Evolutionary conservation across 495 filamentous ascomycete genomes (phyloP).

Genomic region (Trichoderma orchidacearum): DNA sequence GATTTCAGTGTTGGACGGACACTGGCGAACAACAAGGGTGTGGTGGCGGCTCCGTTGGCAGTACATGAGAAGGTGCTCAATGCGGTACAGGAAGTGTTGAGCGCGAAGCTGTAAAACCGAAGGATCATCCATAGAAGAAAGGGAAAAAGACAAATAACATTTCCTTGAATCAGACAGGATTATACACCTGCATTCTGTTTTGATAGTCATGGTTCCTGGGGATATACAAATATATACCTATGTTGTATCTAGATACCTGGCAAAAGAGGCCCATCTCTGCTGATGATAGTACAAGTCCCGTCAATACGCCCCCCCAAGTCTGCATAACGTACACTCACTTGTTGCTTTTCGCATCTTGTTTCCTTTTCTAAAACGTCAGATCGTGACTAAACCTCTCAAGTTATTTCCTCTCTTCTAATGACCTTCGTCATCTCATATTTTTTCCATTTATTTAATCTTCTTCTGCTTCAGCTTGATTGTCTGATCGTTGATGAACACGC

Average conservation of each 20-base stretch:
- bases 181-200: neutral
- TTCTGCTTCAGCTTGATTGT: conserved; percentile 95
- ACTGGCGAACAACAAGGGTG: conserved; percentile 76
- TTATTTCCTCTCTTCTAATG: neutral
- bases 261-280: neutral
- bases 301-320: neutral
- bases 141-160: neutral
- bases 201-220: neutral
- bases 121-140: conserved; percentile 4
- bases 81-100: conserved; percentile 69
- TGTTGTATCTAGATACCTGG: conserved; percentile 5
- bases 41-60: conserved; percentile 70
- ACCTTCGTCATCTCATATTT: neutral
- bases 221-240: conserved; percentile 15
- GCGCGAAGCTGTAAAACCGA: conserved; percentile 12
- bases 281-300: neutral
- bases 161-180: too few species aligned
- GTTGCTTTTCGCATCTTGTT: neutral
- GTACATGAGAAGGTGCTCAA: conserved; percentile 65
- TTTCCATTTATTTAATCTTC: conserved; percentile 93
- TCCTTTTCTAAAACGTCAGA: neutral
- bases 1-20: conserved; percentile 83
- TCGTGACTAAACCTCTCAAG: neutral
- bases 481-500: conserved; percentile 93
- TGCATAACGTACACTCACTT: neutral